A percentile compares a stretch with the other conserved stretches of the same genome.
Conservation (phyloP, 176 grass and related monocot genomes). For the Elymus sibiricus region DNA sequence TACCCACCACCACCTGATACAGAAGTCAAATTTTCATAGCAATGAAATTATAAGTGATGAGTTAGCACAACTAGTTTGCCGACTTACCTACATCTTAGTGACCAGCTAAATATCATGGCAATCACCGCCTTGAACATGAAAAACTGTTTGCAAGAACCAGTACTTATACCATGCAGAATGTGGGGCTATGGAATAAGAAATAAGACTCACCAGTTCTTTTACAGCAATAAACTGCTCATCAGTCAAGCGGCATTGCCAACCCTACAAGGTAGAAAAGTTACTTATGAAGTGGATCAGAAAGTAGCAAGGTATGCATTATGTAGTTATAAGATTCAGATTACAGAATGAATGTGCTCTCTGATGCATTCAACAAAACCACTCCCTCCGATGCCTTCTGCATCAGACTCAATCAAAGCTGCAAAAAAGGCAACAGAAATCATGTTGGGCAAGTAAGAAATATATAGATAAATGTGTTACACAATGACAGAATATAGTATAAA, state of each 20-base stretch:
- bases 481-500: slow-evolving; percentile 7
- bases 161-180: not conserved
- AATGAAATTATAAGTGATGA: slow-evolving; percentile 6
- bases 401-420: slow-evolving; percentile 98
- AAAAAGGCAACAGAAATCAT: slow-evolving; percentile 26
- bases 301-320: slow-evolving; percentile 6
- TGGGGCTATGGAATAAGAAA: slow-evolving; percentile 6
- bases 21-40: not conserved
- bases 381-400: slow-evolving; percentile 97
- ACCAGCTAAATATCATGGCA: slow-evolving; percentile 12
- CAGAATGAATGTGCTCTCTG: slow-evolving; percentile 96
- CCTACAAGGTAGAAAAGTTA: slow-evolving; percentile 56
- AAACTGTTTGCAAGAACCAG: slow-evolving; percentile 13
- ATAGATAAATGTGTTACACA: slow-evolving; percentile 17
- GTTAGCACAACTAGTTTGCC: slow-evolving; percentile 6
- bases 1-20: not conserved
- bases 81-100: slow-evolving; percentile 13
- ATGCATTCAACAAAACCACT: slow-evolving; percentile 99
- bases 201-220: slow-evolving; percentile 87
- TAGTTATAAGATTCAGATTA: slow-evolving; percentile 42
- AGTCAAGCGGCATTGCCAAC: slow-evolving; percentile 99
- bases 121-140: not conserved
- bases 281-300: slow-evolving; percentile 27
- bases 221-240: slow-evolving; percentile 99
- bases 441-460: slow-evolving; percentile 9